phyloP scores from a whole-genome alignment of 805 yeast genomes.

The Candida maris region DNA sequence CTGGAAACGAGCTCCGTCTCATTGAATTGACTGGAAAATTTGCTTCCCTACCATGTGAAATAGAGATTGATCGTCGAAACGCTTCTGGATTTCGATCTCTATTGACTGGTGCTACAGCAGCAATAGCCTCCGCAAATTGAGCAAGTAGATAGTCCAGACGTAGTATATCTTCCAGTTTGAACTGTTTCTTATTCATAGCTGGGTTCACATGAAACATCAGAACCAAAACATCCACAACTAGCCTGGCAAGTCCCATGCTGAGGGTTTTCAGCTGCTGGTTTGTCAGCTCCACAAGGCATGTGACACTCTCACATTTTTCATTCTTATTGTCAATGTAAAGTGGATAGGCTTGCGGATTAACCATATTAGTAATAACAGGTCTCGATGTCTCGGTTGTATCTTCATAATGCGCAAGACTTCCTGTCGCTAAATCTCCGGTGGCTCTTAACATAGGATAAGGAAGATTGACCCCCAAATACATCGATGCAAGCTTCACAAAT shows the following conservation, averaged over 20 bases:
- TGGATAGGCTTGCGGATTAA: constrained; percentile 6
- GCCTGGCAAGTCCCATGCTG: constrained; percentile 18
- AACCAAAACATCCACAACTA: constrained; percentile 17
- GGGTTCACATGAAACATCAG: constrained; percentile 7
- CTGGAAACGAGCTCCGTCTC: constrained; percentile 1
- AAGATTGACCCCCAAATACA: constrained; percentile 15
- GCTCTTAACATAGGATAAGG: constrained; percentile 19
- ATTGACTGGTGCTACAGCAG: background rate
- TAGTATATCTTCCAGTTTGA: constrained; percentile 19
- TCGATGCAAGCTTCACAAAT: constrained; percentile 15
- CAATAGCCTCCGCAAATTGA: constrained; percentile 7
- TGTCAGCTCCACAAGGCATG: constrained; percentile 15
- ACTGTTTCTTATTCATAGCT: background rate
- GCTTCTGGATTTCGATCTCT: background rate
- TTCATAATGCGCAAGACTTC: background rate
- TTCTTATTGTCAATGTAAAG: constrained; percentile 4
- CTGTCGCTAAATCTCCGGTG: background rate
- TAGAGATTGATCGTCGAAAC: background rate
- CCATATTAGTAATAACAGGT: constrained; percentile 10
- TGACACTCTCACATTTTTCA: constrained; percentile 6
- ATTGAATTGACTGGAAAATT: background rate
- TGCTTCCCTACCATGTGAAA: background rate
- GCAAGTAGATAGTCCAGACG: constrained; percentile 14
- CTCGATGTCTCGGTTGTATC: constrained; percentile 4
- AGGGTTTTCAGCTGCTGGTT: constrained; percentile 16